phyloP scores from a whole-genome alignment of 2,329 filamentous ascomycete species.

The Trichoderma endophyticum region DNA sequence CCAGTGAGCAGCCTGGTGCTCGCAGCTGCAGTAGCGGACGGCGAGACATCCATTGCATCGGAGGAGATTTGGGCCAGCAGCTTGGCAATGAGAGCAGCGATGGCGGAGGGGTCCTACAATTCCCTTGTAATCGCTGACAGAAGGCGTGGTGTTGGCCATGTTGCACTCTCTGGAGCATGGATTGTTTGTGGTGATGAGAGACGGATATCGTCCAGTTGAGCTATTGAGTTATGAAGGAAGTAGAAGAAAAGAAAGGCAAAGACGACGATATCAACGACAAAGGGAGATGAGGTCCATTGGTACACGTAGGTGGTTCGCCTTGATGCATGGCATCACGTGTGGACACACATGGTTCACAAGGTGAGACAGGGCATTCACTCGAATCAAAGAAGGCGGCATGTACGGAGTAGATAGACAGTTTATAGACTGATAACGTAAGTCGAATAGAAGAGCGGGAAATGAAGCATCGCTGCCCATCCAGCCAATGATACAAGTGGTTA shows the following conservation, averaged over 20 bases:
- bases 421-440: too few species aligned
- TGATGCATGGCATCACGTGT: background rate
- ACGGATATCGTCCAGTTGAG: background rate
- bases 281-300: background rate
- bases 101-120: background rate
- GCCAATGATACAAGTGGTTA: too few species aligned
- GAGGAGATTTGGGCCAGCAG: background rate
- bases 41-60: conserved; percentile 43
- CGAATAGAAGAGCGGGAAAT: too few species aligned
- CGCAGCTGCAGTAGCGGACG: conserved; percentile 43
- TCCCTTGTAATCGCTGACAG: background rate
- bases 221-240: background rate
- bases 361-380: background rate
- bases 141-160: background rate
- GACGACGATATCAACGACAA: background rate
- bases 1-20: conserved; percentile 41
- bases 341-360: background rate
- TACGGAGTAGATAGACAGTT: too few species aligned
- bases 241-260: background rate
- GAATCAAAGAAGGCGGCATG: too few species aligned
- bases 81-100: background rate
- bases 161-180: background rate
- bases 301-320: background rate
- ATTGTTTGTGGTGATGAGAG: background rate
- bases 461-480: too few species aligned